phyloP scores from a whole-genome alignment of 176 grass and related monocot genomes.

The Stipa capillata region DNA sequence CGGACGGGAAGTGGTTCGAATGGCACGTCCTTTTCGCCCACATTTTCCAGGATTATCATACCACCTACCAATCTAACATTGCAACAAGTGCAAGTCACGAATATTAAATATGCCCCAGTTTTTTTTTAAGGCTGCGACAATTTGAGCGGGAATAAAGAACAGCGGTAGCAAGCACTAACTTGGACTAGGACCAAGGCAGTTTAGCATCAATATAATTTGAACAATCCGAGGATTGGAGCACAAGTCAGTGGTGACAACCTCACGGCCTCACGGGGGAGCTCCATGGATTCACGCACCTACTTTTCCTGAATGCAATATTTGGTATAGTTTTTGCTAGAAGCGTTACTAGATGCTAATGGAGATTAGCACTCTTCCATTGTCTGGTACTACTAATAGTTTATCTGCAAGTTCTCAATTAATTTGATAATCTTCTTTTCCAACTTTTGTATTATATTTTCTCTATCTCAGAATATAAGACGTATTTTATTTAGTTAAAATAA shows the following conservation, averaged over 20 bases:
- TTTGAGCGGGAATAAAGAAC: background rate
- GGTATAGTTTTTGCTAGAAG: background rate
- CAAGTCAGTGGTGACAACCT: background rate
- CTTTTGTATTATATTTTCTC: no score
- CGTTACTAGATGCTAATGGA: background rate
- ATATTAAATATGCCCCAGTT: background rate
- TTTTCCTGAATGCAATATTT: background rate
- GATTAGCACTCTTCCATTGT: background rate
- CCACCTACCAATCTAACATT: background rate
- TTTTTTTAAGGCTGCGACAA: background rate
- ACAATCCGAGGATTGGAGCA: background rate
- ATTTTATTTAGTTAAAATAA: no score
- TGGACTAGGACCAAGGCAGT: background rate
- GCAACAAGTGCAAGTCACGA: background rate
- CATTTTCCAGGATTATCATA: background rate
- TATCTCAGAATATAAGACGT: no score
- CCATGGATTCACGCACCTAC: background rate
- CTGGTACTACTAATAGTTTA: background rate
- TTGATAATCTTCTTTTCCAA: background rate
- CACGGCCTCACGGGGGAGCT: background rate
- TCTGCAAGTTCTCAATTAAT: background rate
- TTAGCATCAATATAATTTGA: background rate
- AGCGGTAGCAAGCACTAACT: background rate
- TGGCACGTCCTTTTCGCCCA: background rate
- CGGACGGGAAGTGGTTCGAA: background rate